Conservation (phyloP, 1,139 yeast species). For the Yamadazyma buinensis region DNA sequence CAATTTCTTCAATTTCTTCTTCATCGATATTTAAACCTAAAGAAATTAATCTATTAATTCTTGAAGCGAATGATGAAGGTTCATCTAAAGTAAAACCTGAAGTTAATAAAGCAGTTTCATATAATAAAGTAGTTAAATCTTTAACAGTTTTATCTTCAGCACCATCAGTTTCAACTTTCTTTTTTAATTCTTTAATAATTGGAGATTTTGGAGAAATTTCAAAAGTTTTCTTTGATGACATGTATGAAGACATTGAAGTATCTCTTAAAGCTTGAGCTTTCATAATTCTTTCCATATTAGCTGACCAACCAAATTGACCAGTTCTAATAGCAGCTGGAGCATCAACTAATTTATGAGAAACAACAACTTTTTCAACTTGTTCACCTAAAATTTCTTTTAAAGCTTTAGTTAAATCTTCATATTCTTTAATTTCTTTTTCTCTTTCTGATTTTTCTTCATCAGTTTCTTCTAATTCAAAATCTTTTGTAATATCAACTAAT, state of each 20-base stretch:
- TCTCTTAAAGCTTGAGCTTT: constrained; percentile 99
- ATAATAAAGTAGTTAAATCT: constrained; percentile 93
- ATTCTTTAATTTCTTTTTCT: constrained; percentile 90
- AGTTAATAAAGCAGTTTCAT: constrained; percentile 96
- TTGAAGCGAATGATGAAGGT: constrained; percentile 94
- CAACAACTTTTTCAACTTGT: constrained; percentile 98
- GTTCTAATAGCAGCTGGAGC: constrained; percentile 99
- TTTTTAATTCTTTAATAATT: constrained; percentile 90
- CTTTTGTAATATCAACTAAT: constrained; percentile 98
- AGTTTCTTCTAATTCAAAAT: constrained; percentile 97
- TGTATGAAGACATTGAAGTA: constrained; percentile 97
- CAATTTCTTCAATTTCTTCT: constrained; percentile 59
- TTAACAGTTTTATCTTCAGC: constrained; percentile 97
- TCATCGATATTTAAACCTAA: constrained; percentile 98
- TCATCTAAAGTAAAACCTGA: constrained; percentile 99
- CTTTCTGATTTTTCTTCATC: constrained; percentile 95
- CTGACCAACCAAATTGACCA: constrained; percentile 99
- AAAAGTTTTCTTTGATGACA: constrained; percentile 98
- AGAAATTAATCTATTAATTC: constrained; percentile 97
- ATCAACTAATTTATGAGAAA: constrained; percentile 94
- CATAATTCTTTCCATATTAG: constrained; percentile 99
- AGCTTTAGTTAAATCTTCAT: constrained; percentile 90
- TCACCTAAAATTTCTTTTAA: constrained; percentile 97
- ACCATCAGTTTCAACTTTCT: constrained; percentile 96
- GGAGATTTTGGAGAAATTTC: constrained; percentile 98